Conservation (phyloP, 306 rosid species). For the Citrullus amarus region DNA sequence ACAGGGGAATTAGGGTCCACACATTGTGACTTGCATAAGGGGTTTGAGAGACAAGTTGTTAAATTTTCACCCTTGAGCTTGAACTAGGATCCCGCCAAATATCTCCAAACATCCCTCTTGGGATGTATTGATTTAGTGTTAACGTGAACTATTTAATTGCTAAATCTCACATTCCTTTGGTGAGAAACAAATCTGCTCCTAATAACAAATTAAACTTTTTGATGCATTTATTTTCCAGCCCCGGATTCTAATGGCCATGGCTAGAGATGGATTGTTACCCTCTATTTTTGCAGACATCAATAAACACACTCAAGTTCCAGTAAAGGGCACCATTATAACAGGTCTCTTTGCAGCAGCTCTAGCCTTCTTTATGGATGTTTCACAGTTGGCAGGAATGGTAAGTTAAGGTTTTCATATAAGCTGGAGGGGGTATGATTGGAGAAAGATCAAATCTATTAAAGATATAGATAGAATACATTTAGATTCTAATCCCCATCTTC, state of each 20-base stretch:
- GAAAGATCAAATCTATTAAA: background rate
- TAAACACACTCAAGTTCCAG: slow-evolving; percentile 31
- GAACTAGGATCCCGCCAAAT: background rate
- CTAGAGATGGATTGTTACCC: slow-evolving; percentile 51
- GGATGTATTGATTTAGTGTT: background rate
- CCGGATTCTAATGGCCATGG: slow-evolving; percentile 53
- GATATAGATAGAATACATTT: slow-evolving; percentile 55
- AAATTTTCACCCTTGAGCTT: background rate
- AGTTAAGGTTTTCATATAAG: slow-evolving; percentile 9
- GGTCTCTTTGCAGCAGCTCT: slow-evolving; percentile 58
- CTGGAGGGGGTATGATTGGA: background rate
- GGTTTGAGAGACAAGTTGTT: background rate
- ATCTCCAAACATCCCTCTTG: background rate
- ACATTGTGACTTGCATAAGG: background rate
- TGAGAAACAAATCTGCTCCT: background rate
- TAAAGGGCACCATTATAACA: slow-evolving; percentile 47
- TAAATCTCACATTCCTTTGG: background rate
- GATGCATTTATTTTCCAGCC: slow-evolving; percentile 27
- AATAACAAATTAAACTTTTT: background rate
- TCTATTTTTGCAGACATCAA: slow-evolving; percentile 38
- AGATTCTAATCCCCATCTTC: slow-evolving; percentile 28
- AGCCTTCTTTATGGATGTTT: slow-evolving; percentile 78
- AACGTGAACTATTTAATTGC: background rate
- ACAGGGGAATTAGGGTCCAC: background rate
- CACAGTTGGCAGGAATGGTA: slow-evolving; percentile 87